Percentiles rank a stretch among this genome's conserved stretches.
These are phyloP conservation scores for Globisporangium paddicum DNA, from an alignment of 352 stramenopile species.

Conservation along the genomic window DNA sequence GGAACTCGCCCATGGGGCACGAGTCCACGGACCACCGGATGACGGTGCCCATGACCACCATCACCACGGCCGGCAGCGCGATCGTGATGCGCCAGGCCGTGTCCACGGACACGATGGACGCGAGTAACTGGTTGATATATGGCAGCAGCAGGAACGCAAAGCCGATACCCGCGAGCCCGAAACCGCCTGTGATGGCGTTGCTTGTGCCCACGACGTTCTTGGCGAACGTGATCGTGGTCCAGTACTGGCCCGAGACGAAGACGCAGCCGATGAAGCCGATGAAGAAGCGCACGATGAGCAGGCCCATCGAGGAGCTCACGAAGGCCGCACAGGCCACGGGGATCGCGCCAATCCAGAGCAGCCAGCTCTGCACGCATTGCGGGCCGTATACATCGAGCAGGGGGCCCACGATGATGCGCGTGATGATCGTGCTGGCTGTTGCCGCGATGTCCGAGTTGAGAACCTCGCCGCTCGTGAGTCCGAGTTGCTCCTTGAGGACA, in stretches of 20 bases:
- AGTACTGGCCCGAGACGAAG: conserved; percentile 95
- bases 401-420: conserved; percentile 90
- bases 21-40: conserved; percentile 82
- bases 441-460: conserved; percentile 91
- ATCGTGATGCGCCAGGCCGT: conserved; percentile 91
- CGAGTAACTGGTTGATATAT: conserved; percentile 85
- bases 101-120: conserved; percentile 57
- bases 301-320: conserved; percentile 61
- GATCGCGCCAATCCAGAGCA: conserved; percentile 85
- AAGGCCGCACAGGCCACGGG: conserved; percentile 85
- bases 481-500: conserved; percentile 85
- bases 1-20: conserved; percentile 91
- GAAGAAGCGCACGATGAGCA: conserved; percentile 92
- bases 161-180: conserved; percentile 92
- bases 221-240: conserved; percentile 93
- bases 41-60: conserved; percentile 69
- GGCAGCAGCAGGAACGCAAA: conserved; percentile 88
- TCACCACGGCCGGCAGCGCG: conserved; percentile 84
- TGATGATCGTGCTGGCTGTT: conserved; percentile 90
- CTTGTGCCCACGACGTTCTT: conserved; percentile 91
- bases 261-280: conserved; percentile 93
- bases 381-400: conserved; percentile 91
- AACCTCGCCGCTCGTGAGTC: conserved; percentile 83
- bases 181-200: conserved; percentile 91
- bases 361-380: conserved; percentile 68